Percentiles rank a stretch among this genome's conserved stretches.
phyloP scores from a whole-genome alignment of 2,329 filamentous ascomycete genomes.

The Fusarium globosum region DNA sequence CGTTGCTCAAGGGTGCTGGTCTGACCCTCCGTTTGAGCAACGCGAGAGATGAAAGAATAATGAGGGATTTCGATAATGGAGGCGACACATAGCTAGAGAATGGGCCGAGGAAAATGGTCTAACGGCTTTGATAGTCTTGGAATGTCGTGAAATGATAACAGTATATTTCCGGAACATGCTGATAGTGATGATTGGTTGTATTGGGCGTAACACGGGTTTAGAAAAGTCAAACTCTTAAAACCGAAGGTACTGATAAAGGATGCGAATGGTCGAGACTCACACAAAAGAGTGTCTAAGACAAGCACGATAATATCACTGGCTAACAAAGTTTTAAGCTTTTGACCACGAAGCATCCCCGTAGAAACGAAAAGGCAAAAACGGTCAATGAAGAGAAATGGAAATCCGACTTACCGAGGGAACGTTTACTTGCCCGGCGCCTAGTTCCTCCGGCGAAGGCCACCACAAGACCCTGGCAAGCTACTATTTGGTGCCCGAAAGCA shows the following conservation, averaged over 20 bases:
- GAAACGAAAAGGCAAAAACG: not conserved
- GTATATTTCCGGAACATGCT: not conserved
- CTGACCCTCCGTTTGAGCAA: not conserved
- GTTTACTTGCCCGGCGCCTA: not conserved
- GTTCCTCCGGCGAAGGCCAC: not conserved
- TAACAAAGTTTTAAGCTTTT: not conserved
- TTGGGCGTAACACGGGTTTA: not conserved
- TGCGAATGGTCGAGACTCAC: not conserved
- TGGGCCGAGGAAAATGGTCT: not conserved
- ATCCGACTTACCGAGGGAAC: not conserved
- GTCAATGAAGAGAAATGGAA: not conserved
- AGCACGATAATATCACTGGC: not conserved
- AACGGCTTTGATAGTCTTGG: not conserved
- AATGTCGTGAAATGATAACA: not conserved
- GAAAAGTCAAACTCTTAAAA: not conserved
- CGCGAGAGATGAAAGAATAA: not conserved
- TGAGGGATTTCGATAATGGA: not conserved
- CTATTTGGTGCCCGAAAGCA: no score
- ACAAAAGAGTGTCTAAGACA: not conserved
- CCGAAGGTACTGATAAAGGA: not conserved
- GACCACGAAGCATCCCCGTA: not conserved
- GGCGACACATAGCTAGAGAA: fast-evolving
- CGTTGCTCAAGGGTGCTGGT: no score
- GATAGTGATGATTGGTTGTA: not conserved
- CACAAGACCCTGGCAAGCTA: not conserved